Base-by-base conservation (phyloP, 2,329 filamentous ascomycete genomes). In the Xylariaceae sp. region DNA sequence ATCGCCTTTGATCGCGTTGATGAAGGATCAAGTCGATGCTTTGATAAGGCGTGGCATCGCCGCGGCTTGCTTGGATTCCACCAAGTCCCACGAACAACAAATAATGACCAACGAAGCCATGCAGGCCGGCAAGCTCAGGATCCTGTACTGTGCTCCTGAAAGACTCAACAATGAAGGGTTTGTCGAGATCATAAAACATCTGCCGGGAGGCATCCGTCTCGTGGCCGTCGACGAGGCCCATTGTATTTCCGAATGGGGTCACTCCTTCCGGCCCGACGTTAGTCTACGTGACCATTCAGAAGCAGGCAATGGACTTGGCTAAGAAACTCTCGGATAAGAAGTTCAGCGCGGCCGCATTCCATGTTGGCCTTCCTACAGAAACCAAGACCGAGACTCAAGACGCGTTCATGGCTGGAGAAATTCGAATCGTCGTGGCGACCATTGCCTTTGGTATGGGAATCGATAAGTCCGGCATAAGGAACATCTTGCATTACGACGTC, bases 391-490 rank as follows among this genome's bases (percentile, higher is more conserved):
- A 59, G 2, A 55, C 71, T 2, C 74, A 78, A 45, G 71, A 76
- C 3, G 58, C 64, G 7, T 77, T 76, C 38, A 73, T 76, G 69
- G 55, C 59, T 1, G 62, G 59, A 2, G 55, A 62, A 15, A 56
- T 69, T 19, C 52, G 63, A n/a, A 67, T 73, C 17, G 66, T 74
- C 9, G 67, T 72, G 13, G 72, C 73, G 3, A 78, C 74, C 0
- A 76, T 77, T 28, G 74, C 74, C 1, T 78, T 78, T 35, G 74
- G 74, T 1, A 78, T 78, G 74, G 74, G 74, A 0, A 76, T 78
- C 13, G 74, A 78, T 51, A 78, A 78, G 44, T 43, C 64, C 23
- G 63, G 73, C 34, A 76, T 78, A 28, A 65, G 74, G 5, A 76
- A 73, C 40, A 65, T 78, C 23, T 50, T 76, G 8, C 73, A 77